Conservation (phyloP, 306 rosid species). For the Rosa chinensis region DNA sequence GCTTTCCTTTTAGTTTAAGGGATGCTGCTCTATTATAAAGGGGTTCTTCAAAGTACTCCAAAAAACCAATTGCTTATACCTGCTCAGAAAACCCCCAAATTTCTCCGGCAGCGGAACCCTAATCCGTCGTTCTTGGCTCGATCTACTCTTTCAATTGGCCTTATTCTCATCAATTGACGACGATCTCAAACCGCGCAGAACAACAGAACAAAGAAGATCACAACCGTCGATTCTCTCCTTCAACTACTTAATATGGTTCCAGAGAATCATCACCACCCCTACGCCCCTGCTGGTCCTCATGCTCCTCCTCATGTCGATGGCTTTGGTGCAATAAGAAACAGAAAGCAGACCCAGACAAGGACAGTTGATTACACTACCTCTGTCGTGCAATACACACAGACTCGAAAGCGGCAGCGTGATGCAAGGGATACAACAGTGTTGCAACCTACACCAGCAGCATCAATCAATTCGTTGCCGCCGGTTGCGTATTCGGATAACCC, state of each 20-base stretch:
- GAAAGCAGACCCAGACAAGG: slow-evolving; percentile 74
- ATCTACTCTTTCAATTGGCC: no score
- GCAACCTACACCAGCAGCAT: slow-evolving; percentile 84
- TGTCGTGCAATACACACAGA: slow-evolving; percentile 90
- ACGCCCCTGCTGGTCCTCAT: slow-evolving; percentile 48
- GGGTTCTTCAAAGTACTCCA: no score
- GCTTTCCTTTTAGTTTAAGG: not conserved
- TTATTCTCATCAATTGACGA: no score
- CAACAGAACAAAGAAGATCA: no score
- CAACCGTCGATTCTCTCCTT: not conserved
- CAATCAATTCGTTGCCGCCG: slow-evolving; percentile 86
- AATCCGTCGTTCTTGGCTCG: no score
- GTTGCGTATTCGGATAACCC: slow-evolving; percentile 90
- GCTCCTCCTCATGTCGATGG: slow-evolving; percentile 70
- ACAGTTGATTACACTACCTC: slow-evolving; percentile 97
- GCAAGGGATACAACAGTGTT: slow-evolving; percentile 79
- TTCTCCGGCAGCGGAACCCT: no score
- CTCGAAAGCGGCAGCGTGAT: slow-evolving; percentile 87
- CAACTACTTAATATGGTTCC: slow-evolving; percentile 19
- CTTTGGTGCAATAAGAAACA: slow-evolving; percentile 80
- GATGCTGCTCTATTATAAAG: no score
- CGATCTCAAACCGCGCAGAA: no score
- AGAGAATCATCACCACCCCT: slow-evolving; percentile 67
- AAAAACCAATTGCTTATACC: no score
- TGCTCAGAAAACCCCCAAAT: no score